These are phyloP conservation scores for Phragmites australis DNA, from an alignment of 176 grass and related monocot genomes.

Conservation along the genomic window DNA sequence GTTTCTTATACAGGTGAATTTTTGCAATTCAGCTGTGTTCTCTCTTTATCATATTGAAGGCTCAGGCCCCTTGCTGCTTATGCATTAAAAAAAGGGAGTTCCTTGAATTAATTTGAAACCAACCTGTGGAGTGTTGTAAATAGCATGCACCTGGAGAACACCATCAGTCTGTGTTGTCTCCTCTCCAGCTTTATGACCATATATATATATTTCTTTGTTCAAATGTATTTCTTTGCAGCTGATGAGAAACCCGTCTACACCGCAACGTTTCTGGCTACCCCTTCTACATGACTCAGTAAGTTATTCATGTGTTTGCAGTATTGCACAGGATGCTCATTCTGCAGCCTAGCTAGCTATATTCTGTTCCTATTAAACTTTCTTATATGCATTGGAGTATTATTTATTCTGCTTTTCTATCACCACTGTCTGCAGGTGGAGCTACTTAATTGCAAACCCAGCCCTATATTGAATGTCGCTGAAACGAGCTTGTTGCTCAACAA, in stretches of 20 bases:
- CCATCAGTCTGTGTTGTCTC: background rate
- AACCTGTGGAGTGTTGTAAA: background rate
- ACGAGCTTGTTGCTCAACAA: conserved; percentile 86
- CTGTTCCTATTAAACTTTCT: too few species aligned
- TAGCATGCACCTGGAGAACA: conserved; percentile 10
- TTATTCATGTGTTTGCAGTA: conserved; percentile 13
- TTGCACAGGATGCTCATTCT: too few species aligned
- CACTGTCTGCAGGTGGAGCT: conserved; percentile 57
- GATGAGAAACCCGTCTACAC: conserved; percentile 90
- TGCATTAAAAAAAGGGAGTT: background rate
- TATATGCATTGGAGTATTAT: too few species aligned
- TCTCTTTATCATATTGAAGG: background rate
- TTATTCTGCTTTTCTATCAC: too few species aligned
- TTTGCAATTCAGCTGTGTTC: background rate
- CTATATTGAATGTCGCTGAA: conserved; percentile 68
- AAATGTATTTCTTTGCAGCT: conserved; percentile 73
- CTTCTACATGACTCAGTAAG: conserved; percentile 87
- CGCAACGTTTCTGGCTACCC: conserved; percentile 90
- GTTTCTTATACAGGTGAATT: conserved; percentile 77
- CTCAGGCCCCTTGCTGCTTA: background rate
- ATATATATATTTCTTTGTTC: conserved; percentile 10
- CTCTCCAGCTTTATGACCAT: conserved; percentile 19
- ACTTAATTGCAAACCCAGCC: conserved; percentile 65
- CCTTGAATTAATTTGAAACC: conserved; percentile 9
- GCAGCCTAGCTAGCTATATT: too few species aligned